A percentile compares a stretch with the other conserved stretches of the same genome.
Evolutionary conservation across 78 protist genomes (phyloP).

Genomic region (Kipferlia bialata): DNA sequence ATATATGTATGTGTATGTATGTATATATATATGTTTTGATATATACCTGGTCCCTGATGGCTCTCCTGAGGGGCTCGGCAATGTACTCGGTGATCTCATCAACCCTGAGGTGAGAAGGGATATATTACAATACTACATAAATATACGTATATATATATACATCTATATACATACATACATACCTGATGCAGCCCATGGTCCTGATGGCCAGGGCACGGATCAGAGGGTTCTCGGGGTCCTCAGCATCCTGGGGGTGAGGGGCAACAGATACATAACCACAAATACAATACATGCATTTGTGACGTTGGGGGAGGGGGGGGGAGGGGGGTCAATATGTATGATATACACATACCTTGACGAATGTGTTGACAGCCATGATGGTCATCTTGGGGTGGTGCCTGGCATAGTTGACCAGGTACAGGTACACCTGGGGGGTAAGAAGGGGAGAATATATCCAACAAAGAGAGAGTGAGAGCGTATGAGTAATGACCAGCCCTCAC

Average conservation of each 20-base stretch:
- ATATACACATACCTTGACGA: too few relatives aligned
- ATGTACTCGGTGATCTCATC: constrained; percentile 78
- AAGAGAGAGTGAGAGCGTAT: too few relatives aligned
- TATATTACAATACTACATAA: not conserved
- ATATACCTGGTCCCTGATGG: constrained; percentile 48
- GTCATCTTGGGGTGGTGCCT: constrained; percentile 88
- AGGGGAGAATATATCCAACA: too few relatives aligned
- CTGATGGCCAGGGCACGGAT: constrained; percentile 93
- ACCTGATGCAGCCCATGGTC: constrained; percentile 97
- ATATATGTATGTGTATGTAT: too few relatives aligned
- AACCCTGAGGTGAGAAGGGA: constrained; percentile 49
- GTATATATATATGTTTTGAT: not conserved
- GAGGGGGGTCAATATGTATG: too few relatives aligned
- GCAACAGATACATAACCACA: not conserved
- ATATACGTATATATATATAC: too few relatives aligned
- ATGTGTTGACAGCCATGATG: constrained; percentile 86
- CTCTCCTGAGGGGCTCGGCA: constrained; percentile 65
- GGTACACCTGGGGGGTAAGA: too few relatives aligned
- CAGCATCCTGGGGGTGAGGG: too few relatives aligned
- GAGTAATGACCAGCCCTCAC: too few relatives aligned
- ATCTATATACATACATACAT: too few relatives aligned
- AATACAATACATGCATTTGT: not conserved
- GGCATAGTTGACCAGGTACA: constrained; percentile 95
- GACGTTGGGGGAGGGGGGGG: too few relatives aligned
- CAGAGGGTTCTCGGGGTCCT: constrained; percentile 69